Percentiles rank a stretch among this genome's conserved stretches.
phyloP scores from a whole-genome alignment of 768 basidiomycete species.

The Phylloporus scabripes region DNA sequence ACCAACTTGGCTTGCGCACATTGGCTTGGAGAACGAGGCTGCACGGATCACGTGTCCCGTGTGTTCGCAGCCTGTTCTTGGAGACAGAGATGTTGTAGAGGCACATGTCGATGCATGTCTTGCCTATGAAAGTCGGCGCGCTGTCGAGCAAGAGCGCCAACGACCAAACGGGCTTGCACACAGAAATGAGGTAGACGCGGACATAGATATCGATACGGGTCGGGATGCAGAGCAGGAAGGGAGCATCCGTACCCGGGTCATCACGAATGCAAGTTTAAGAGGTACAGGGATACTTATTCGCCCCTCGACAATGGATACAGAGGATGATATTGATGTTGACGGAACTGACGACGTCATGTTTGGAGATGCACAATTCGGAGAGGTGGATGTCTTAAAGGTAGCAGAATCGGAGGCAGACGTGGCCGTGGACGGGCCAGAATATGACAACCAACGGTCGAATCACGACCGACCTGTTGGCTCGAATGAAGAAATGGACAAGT shows the following conservation, averaged over 20 bases:
- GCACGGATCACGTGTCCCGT: constrained; percentile 63
- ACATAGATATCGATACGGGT: constrained; percentile 30
- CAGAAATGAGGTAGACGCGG: constrained; percentile 30
- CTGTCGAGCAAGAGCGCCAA: constrained; percentile 28
- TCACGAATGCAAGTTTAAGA: constrained; percentile 32
- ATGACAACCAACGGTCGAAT: constrained; percentile 10
- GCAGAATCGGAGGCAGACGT: constrained; percentile 33
- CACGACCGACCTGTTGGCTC: constrained; percentile 23
- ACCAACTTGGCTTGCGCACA: constrained; percentile 31
- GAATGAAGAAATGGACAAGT: constrained; percentile 37
- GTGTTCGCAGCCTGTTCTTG: constrained; percentile 50
- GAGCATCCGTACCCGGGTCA: constrained; percentile 38
- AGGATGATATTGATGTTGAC: constrained; percentile 77
- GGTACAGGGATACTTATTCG: constrained; percentile 73
- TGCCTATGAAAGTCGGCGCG: constrained; percentile 44
- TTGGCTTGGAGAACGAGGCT: constrained; percentile 32
- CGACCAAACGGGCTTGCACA: constrained; percentile 26
- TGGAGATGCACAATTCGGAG: constrained; percentile 72
- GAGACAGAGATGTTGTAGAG: constrained; percentile 68
- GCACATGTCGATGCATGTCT: constrained; percentile 82
- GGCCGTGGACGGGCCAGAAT: constrained; percentile 6
- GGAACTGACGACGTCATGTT: constrained; percentile 66
- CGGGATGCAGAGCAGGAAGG: constrained; percentile 38
- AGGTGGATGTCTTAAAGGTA: constrained; percentile 54
- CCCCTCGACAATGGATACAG: constrained; percentile 54